Evolutionary conservation across 768 basidiomycete genomes (phyloP).

Genomic region (Phlegmacium glaucopus): DNA sequence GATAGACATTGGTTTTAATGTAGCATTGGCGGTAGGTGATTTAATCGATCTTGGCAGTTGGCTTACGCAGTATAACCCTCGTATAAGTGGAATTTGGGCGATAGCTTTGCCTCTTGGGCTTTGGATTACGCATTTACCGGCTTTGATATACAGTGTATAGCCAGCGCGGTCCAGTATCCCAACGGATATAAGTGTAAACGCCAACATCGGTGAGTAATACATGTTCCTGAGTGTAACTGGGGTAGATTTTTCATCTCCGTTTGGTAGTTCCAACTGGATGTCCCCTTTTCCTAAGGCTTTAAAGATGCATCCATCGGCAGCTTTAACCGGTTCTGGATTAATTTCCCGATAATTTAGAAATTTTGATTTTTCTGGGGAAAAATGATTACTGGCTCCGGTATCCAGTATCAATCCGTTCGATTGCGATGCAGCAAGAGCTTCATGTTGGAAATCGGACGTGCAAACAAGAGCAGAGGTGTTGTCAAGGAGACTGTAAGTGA

Average conservation of each 20-base stretch:
- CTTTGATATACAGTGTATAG: slow-evolving; percentile 11
- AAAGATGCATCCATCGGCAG: not conserved
- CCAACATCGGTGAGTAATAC: slow-evolving; percentile 18
- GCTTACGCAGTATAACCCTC: slow-evolving; percentile 23
- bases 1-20: not conserved
- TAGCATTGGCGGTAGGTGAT: not conserved
- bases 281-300: not conserved
- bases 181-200: slow-evolving; percentile 27
- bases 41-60: not conserved
- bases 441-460: slow-evolving; percentile 9
- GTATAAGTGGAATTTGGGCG: slow-evolving; percentile 17
- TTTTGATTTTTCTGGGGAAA: slow-evolving; percentile 27
- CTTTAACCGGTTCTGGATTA: not conserved
- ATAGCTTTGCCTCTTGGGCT: slow-evolving; percentile 14
- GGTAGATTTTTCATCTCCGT: not conserved
- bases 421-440: not conserved
- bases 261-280: not conserved
- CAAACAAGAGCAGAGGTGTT: not conserved
- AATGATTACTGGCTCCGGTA: slow-evolving; percentile 29
- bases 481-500: not conserved
- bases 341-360: not conserved
- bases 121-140: slow-evolving; percentile 3
- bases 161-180: slow-evolving; percentile 15
- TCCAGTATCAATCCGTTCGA: slow-evolving; percentile 7
- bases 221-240: not conserved